A percentile compares a stretch with the other conserved stretches of the same genome.
phyloP scores from a whole-genome alignment of 2,329 filamentous ascomycete species.

The Triangularia verruculosa region DNA sequence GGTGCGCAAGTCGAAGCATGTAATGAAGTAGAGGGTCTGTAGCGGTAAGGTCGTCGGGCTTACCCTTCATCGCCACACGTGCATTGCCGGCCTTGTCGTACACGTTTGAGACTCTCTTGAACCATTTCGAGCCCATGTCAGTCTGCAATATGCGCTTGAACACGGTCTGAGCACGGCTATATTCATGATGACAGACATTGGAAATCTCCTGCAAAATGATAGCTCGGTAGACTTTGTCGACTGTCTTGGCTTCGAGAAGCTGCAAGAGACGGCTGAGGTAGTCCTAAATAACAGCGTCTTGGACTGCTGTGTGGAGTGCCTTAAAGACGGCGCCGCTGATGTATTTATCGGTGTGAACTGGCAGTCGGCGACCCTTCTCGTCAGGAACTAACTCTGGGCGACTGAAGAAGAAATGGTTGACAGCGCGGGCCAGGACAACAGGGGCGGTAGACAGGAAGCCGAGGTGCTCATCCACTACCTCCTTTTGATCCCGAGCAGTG shows the following conservation, averaged over 20 bases:
- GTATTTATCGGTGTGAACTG: conserved; percentile 40
- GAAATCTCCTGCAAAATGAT: conserved; percentile 45
- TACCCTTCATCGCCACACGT: conserved; percentile 39
- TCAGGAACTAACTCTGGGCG: conserved; percentile 43
- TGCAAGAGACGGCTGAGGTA: conserved; percentile 39
- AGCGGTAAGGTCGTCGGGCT: conserved; percentile 39
- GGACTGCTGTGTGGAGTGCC: conserved; percentile 37
- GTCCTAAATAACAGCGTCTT: conserved; percentile 38
- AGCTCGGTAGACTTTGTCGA: conserved; percentile 32
- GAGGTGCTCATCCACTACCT: conserved; percentile 35
- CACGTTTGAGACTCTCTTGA: conserved; percentile 39
- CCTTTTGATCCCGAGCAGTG: conserved; percentile 35
- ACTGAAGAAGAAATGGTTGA: conserved; percentile 40
- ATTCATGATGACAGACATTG: conserved; percentile 45
- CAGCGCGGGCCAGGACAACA: conserved; percentile 32
- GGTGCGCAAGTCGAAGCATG: conserved; percentile 44
- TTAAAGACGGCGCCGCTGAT: conserved; percentile 44
- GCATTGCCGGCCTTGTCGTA: conserved; percentile 37
- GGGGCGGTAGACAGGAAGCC: conserved; percentile 35
- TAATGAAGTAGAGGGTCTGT: conserved; percentile 42
- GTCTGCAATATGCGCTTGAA: conserved; percentile 43
- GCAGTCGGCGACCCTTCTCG: conserved; percentile 41
- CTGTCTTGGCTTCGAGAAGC: conserved; percentile 28
- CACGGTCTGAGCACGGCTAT: conserved; percentile 35
- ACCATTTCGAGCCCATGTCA: conserved; percentile 37